Conservation (phyloP, 2,329 filamentous ascomycete genomes). For the Apiospora hydei region DNA sequence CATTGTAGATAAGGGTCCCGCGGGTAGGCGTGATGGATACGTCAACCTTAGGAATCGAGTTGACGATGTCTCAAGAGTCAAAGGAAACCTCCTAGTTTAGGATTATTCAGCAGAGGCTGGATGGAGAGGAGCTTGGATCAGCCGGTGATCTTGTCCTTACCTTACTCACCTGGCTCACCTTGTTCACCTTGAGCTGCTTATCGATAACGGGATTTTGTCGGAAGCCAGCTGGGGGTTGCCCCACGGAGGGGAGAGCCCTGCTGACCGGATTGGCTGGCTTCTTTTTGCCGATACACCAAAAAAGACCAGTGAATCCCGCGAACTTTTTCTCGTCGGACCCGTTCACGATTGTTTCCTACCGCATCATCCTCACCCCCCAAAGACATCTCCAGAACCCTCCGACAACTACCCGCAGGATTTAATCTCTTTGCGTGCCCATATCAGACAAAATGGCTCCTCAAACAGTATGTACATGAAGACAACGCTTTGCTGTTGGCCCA, state of each 20-base stretch:
- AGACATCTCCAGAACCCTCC: slow-evolving; percentile 35
- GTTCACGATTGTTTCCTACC: slow-evolving; percentile 12
- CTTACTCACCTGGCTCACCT: neutral
- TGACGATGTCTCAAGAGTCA: neutral
- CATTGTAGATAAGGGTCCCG: neutral
- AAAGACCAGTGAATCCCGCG: slow-evolving; percentile 35
- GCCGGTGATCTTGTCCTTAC: neutral
- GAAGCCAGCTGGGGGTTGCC: neutral
- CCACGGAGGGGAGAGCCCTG: slow-evolving; percentile 20
- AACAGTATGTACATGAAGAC: slow-evolving; percentile 79
- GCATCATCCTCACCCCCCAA: slow-evolving; percentile 17
- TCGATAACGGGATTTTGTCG: slow-evolving; percentile 11
- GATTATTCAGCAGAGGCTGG: neutral
- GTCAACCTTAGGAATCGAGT: neutral
- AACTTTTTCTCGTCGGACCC: slow-evolving; percentile 31
- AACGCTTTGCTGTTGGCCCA: slow-evolving; percentile 94
- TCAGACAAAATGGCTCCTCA: slow-evolving; percentile 79
- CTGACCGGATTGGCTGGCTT: slow-evolving; percentile 28
- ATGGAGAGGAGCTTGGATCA: neutral
- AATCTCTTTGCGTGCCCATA: slow-evolving; percentile 74
- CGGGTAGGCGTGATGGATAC: neutral
- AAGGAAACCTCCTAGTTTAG: too few relatives aligned
- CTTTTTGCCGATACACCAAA: slow-evolving; percentile 43
- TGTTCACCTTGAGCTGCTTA: neutral
- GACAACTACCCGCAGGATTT: slow-evolving; percentile 50